Conservation (phyloP, 768 basidiomycete genomes). For the Mrakia frigida region DNA sequence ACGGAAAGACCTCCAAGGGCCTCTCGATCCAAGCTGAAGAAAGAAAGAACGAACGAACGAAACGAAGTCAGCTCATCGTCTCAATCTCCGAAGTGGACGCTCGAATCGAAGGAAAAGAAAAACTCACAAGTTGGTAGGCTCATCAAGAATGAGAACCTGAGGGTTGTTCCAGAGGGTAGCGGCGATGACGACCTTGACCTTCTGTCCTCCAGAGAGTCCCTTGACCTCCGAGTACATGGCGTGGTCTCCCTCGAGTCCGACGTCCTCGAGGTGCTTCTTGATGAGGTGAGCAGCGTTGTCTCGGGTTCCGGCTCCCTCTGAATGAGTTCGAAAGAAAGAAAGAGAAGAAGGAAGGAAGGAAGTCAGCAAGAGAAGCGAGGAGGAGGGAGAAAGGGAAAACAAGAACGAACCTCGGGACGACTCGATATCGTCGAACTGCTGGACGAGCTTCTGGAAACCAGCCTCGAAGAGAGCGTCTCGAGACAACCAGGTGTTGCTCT, state of each 20-base stretch:
- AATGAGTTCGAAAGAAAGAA: background rate
- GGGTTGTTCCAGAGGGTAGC: conserved; percentile 96
- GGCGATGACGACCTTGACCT: conserved; percentile 76
- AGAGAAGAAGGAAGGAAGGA: background rate
- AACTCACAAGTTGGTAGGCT: conserved; percentile 78
- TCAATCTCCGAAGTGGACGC: background rate
- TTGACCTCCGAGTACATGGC: conserved; percentile 97
- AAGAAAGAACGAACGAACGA: conserved; percentile 37
- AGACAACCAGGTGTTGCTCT: conserved; percentile 76
- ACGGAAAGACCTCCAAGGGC: conserved; percentile 74
- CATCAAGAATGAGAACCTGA: conserved; percentile 54
- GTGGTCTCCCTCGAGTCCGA: conserved; percentile 94
- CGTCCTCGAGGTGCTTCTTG: conserved; percentile 87
- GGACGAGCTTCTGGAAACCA: conserved; percentile 81
- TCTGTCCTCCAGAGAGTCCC: conserved; percentile 92
- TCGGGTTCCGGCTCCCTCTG: conserved; percentile 82
- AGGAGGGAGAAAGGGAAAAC: background rate
- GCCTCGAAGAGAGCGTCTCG: conserved; percentile 79
- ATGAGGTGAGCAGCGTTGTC: conserved; percentile 77
- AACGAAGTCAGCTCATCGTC: background rate
- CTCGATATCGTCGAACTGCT: conserved; percentile 94
- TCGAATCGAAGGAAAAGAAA: background rate
- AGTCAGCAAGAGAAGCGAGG: too few relatives aligned
- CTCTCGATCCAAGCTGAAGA: conserved; percentile 31
- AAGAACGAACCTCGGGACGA: conserved; percentile 56